These are phyloP conservation scores for Sideroxylon spinosum DNA, from an alignment of 179 eudicot genomes.

Conservation along the genomic window DNA sequence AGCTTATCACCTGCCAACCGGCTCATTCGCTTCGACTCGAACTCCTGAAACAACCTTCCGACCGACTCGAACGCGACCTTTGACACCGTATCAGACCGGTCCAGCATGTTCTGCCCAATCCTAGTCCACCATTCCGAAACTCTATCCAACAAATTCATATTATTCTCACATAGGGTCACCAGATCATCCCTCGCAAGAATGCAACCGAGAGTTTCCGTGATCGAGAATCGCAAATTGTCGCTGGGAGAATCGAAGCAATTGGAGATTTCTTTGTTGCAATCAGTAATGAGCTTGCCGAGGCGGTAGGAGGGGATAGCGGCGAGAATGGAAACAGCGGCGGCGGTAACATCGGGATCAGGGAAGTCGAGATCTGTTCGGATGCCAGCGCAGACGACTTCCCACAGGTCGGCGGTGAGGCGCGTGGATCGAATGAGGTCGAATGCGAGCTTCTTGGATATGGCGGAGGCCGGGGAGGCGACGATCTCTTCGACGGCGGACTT, in stretches of 20 bases:
- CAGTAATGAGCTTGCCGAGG: conserved; percentile 48
- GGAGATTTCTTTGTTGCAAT: conserved; percentile 53
- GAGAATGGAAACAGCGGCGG: conserved; percentile 84
- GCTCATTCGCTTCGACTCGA: conserved; percentile 85
- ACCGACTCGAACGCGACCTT: conserved; percentile 86
- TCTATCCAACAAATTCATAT: conserved; percentile 66
- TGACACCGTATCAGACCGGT: conserved; percentile 61
- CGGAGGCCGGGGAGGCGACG: conserved; percentile 85
- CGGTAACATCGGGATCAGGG: conserved; percentile 86
- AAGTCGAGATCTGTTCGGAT: conserved; percentile 71
- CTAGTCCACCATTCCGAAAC: conserved; percentile 81
- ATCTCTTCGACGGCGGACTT: conserved; percentile 92
- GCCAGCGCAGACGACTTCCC: conserved; percentile 71
- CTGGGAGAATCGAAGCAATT: conserved; percentile 62
- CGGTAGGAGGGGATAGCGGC: conserved; percentile 80
- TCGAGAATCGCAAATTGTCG: conserved; percentile 63
- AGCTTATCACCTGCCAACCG: conserved; percentile 92
- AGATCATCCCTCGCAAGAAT: conserved; percentile 84
- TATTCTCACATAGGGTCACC: conserved; percentile 73
- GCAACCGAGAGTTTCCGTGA: conserved; percentile 87
- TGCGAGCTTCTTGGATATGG: conserved; percentile 84
- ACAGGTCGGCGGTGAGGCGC: conserved; percentile 75
- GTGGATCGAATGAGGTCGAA: conserved; percentile 88
- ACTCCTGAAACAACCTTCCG: conserved; percentile 86
- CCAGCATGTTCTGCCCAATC: conserved; percentile 76